Conservation (phyloP, 2,329 filamentous ascomycete genomes). For the Amphichorda felina region DNA sequence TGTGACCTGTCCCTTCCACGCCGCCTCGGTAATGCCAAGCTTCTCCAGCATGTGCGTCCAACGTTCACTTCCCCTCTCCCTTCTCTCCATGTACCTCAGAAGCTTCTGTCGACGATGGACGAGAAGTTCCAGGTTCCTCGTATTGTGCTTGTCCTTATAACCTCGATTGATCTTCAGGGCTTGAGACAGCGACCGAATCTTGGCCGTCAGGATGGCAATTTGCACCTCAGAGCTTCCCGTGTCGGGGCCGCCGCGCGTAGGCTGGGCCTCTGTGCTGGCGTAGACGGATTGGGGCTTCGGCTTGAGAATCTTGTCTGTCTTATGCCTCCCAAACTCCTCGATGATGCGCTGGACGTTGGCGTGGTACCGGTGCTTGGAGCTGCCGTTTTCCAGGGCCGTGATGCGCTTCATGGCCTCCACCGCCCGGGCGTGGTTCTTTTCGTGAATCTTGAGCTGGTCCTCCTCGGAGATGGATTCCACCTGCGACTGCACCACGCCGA, state of each 20-base stretch:
- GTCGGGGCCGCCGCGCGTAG: constrained; percentile 66
- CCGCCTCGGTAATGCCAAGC: constrained; percentile 75
- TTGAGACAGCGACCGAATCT: constrained; percentile 73
- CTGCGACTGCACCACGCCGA: constrained; percentile 19
- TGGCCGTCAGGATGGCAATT: constrained; percentile 86
- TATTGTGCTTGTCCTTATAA: constrained; percentile 86
- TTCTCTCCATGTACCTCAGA: constrained; percentile 72
- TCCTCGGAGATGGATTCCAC: constrained; percentile 28
- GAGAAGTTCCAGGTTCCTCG: constrained; percentile 74
- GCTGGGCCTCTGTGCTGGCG: constrained; percentile 26
- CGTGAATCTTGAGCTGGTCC: constrained; percentile 29
- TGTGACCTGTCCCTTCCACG: constrained; percentile 79
- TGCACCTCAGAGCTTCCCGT: constrained; percentile 97
- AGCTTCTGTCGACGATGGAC: constrained; percentile 85
- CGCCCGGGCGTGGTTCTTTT: constrained; percentile 51
- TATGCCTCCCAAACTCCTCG: constrained; percentile 80
- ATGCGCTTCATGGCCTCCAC: constrained; percentile 70
- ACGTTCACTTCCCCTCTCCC: constrained; percentile 81
- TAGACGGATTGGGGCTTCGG: constrained; percentile 42
- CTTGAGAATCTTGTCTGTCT: constrained; percentile 62
- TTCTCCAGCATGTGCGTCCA: constrained; percentile 80
- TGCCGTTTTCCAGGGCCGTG: constrained; percentile 63
- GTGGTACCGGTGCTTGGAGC: constrained; percentile 64
- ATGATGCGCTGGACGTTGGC: constrained; percentile 79
- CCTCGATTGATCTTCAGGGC: constrained; percentile 56